A percentile compares a stretch with the other conserved stretches of the same genome.
These are phyloP conservation scores for Diutina rugosa DNA, from an alignment of 1,139 yeast species.

Conservation along the genomic window DNA sequence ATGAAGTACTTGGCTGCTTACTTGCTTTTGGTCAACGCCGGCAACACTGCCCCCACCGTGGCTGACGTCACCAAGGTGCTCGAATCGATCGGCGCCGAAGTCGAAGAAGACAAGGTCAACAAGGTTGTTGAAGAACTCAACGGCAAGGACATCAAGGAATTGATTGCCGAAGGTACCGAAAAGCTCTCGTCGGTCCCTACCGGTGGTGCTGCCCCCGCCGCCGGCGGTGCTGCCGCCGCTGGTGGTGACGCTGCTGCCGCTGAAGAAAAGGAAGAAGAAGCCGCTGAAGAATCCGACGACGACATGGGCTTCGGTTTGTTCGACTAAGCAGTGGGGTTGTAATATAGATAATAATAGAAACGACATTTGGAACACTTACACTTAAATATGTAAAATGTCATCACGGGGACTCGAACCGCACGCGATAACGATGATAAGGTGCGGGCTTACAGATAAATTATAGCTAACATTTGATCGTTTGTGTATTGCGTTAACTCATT, in stretches of 20 bases:
- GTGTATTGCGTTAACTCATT: neutral
- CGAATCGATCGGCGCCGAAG: constrained; percentile 92
- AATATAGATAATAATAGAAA: constrained; percentile 1
- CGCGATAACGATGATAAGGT: no score
- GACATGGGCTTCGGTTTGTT: constrained; percentile 3
- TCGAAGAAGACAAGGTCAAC: constrained; percentile 79
- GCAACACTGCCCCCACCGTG: constrained; percentile 75
- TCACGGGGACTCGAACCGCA: neutral
- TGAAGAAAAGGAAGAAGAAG: constrained; percentile 45
- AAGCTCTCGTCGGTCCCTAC: constrained; percentile 96
- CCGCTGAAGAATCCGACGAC: neutral
- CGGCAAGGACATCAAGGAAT: constrained; percentile 87
- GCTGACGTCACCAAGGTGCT: constrained; percentile 82
- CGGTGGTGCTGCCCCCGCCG: constrained; percentile 88
- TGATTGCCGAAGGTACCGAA: constrained; percentile 90
- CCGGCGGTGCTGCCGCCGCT: constrained; percentile 56
- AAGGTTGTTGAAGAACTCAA: constrained; percentile 81
- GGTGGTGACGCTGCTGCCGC: constrained; percentile 55
- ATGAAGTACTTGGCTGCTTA: constrained; percentile 62
- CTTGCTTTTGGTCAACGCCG: constrained; percentile 57
- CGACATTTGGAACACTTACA: neutral
- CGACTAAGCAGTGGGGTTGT: constrained; percentile 1
- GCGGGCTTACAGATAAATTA: no score
- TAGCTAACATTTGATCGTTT: no score
- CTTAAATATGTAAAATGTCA: neutral